phyloP scores from a whole-genome alignment of 331 rosid genomes.

The Rhamnella rubrinervis region DNA sequence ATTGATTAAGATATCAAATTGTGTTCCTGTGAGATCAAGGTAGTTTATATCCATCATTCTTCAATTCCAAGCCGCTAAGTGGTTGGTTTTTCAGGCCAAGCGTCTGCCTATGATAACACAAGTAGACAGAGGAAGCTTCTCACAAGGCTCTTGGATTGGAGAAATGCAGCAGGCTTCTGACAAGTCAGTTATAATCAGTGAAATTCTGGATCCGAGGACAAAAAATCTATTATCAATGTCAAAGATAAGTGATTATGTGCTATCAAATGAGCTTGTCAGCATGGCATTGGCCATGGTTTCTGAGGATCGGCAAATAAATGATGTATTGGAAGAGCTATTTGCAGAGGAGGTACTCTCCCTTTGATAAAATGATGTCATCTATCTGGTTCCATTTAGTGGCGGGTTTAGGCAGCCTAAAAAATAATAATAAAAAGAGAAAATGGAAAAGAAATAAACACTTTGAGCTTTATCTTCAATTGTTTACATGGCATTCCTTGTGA shows the following conservation, averaged over 20 bases:
- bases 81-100: conserved; percentile 57
- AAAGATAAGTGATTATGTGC: conserved; percentile 85
- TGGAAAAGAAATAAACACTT: not conserved
- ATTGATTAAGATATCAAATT: not conserved
- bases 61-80: conserved; percentile 1
- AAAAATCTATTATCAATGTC: conserved; percentile 87
- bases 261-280: conserved; percentile 93
- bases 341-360: conserved; percentile 75
- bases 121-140: conserved; percentile 62
- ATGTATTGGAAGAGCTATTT: conserved; percentile 84
- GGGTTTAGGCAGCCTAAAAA: no score
- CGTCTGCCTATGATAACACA: conserved; percentile 72
- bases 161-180: conserved; percentile 95
- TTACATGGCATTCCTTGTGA: no score
- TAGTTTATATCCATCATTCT: not conserved
- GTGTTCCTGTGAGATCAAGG: not conserved
- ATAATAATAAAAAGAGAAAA: no score
- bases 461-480: no score
- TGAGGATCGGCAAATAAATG: conserved; percentile 86
- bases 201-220: conserved; percentile 90
- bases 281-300: conserved; percentile 98
- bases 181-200: conserved; percentile 84
- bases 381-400: not conserved
- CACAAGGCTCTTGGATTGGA: conserved; percentile 89
- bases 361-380: not conserved